Conservation (phyloP, 257 asterid genomes). For the Ophiorrhiza pumila region DNA sequence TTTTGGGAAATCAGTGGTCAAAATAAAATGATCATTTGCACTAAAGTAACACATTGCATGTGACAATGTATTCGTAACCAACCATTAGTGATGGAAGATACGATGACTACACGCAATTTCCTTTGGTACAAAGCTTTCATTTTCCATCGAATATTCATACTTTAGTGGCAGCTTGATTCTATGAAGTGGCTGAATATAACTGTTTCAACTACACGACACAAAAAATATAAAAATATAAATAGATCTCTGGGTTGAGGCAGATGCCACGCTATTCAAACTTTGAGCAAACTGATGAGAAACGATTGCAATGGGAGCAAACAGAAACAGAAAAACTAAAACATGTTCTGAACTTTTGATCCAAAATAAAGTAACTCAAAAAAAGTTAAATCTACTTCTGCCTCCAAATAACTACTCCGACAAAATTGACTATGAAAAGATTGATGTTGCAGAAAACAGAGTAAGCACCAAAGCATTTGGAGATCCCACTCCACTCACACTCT, state of each 20-base stretch:
- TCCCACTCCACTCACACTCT: slow-evolving; percentile 26
- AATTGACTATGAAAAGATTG: neutral
- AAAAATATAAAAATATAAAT: too few relatives aligned
- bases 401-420: slow-evolving; percentile 1
- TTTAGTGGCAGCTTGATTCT: too few relatives aligned
- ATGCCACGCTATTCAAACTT: neutral
- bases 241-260: neutral
- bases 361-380: neutral
- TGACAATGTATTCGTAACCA: too few relatives aligned
- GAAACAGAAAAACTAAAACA: neutral
- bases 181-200: neutral
- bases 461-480: neutral
- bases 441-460: neutral
- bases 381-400: neutral
- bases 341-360: neutral
- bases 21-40: too few relatives aligned
- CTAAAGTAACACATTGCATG: too few relatives aligned
- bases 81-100: too few relatives aligned
- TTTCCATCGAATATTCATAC: too few relatives aligned
- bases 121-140: too few relatives aligned
- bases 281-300: neutral
- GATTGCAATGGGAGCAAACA: neutral
- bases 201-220: neutral
- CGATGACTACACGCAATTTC: too few relatives aligned
- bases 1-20: neutral